Conservation (phyloP, 2,329 filamentous ascomycete species). For the Phialophora verrucosa region DNA sequence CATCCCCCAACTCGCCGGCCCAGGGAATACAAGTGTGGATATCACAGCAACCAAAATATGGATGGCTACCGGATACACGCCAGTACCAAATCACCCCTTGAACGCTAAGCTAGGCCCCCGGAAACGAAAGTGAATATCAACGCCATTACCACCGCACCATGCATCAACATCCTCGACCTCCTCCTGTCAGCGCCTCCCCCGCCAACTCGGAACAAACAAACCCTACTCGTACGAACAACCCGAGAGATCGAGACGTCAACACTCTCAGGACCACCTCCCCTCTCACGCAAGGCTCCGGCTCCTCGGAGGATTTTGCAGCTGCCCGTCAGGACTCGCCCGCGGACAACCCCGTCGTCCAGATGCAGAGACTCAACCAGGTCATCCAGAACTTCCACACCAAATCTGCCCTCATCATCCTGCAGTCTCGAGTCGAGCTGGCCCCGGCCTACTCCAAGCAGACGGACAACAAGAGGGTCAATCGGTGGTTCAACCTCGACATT, state of each 20-base stretch:
- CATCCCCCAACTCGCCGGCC: constrained; percentile 6
- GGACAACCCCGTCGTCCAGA: constrained; percentile 65
- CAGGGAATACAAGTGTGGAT: constrained; percentile 15
- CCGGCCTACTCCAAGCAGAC: constrained; percentile 62
- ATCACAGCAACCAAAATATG: constrained; percentile 33
- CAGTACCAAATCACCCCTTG: constrained; percentile 27
- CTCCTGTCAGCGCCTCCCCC: constrained; percentile 74
- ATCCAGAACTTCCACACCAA: constrained; percentile 96
- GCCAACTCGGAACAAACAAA: constrained; percentile 74
- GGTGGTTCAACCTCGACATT: constrained; percentile 94
- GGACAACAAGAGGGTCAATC: constrained; percentile 71
- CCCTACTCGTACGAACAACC: constrained; percentile 73
- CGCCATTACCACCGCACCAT: constrained; percentile 57
- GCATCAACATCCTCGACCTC: constrained; percentile 86
- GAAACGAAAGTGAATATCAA: constrained; percentile 15
- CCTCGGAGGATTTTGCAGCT: constrained; percentile 55
- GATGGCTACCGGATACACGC: constrained; percentile 35
- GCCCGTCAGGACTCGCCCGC: constrained; percentile 50
- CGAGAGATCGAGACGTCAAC: constrained; percentile 67
- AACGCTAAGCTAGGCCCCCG: constrained; percentile 33
- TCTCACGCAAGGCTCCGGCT: constrained; percentile 59
- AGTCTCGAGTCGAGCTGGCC: constrained; percentile 76
- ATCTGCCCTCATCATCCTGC: constrained; percentile 80
- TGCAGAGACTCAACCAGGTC: constrained; percentile 88
- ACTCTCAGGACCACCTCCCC: constrained; percentile 57